A percentile compares a stretch with the other conserved stretches of the same genome.
phyloP scores from a whole-genome alignment of 768 basidiomycete species.

The Pleurotus tuoliensis region DNA sequence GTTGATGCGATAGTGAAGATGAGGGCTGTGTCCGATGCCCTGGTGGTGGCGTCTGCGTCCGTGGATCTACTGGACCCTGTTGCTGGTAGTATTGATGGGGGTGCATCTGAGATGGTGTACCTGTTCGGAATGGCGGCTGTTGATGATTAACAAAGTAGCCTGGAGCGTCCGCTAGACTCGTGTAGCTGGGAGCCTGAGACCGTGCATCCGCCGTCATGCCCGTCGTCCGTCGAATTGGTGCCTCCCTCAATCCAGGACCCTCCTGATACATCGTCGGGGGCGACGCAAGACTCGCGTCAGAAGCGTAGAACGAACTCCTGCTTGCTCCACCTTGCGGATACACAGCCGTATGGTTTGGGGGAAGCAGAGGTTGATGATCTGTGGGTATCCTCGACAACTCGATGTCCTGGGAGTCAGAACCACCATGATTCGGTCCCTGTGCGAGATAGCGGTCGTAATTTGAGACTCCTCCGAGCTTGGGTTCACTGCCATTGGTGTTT shows the following conservation, averaged over 20 bases:
- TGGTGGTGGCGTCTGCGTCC: not conserved
- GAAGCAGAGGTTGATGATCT: slow-evolving; percentile 55
- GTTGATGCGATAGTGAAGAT: slow-evolving; percentile 20
- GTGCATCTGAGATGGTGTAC: not conserved
- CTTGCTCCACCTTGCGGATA: slow-evolving; percentile 29
- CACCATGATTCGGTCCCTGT: slow-evolving; percentile 31
- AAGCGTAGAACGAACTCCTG: slow-evolving; percentile 25
- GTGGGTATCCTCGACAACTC: slow-evolving; percentile 49
- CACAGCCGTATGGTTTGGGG: slow-evolving; percentile 27
- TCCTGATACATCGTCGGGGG: slow-evolving; percentile 34
- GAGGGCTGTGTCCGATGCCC: slow-evolving; percentile 10
- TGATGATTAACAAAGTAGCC: slow-evolving; percentile 27
- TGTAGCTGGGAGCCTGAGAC: slow-evolving; percentile 32
- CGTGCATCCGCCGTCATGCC: not conserved
- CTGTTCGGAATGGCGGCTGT: slow-evolving; percentile 1
- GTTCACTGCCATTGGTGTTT: slow-evolving; percentile 23
- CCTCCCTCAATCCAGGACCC: slow-evolving; percentile 46
- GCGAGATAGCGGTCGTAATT: slow-evolving; percentile 60
- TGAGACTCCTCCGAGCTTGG: slow-evolving; percentile 34
- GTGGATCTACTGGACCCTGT: not conserved
- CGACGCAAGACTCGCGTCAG: slow-evolving; percentile 35
- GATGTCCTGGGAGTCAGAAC: slow-evolving; percentile 26
- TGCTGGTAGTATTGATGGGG: not conserved
- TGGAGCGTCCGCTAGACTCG: slow-evolving; percentile 21
- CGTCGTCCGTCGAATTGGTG: slow-evolving; percentile 59